A percentile compares a stretch with the other conserved stretches of the same genome.
Conservation (phyloP, 1,284 basidiomycete species). For the Ceratobasidium sp. region DNA sequence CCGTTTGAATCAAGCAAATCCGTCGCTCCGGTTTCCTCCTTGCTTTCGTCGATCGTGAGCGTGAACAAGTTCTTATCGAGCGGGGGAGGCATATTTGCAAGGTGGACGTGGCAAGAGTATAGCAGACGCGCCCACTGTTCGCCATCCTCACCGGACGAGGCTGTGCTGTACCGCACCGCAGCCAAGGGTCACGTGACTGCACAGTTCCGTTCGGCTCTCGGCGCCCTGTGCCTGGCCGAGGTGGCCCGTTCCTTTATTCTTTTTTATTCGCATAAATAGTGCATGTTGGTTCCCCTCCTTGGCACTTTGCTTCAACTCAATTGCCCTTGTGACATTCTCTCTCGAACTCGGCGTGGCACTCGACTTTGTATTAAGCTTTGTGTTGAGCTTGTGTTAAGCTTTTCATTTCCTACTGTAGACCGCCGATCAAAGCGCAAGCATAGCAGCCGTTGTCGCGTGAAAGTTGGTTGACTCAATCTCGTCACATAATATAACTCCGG, state of each 20-base stretch:
- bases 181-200: background rate
- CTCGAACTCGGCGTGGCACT: too few species aligned
- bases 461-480: too few species aligned
- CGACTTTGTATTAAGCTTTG: too few species aligned
- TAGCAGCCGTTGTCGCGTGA: too few species aligned
- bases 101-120: slow-evolving; percentile 6
- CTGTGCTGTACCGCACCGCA: background rate
- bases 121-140: background rate
- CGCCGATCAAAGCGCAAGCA: too few species aligned
- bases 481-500: too few species aligned
- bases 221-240: slow-evolving; percentile 5
- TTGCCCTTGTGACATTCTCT: too few species aligned
- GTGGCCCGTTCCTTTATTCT: background rate
- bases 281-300: too few species aligned
- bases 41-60: slow-evolving; percentile 67
- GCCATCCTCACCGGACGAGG: background rate
- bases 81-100: slow-evolving; percentile 48
- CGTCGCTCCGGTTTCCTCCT: slow-evolving; percentile 66
- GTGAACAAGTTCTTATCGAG: slow-evolving; percentile 84
- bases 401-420: too few species aligned
- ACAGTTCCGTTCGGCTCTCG: background rate
- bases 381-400: too few species aligned
- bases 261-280: too few species aligned
- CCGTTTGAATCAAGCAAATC: slow-evolving; percentile 75
- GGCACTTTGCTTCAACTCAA: too few species aligned